These are phyloP conservation scores for Phylloporus arenicola DNA, from an alignment of 768 basidiomycete genomes.

Conservation along the genomic window DNA sequence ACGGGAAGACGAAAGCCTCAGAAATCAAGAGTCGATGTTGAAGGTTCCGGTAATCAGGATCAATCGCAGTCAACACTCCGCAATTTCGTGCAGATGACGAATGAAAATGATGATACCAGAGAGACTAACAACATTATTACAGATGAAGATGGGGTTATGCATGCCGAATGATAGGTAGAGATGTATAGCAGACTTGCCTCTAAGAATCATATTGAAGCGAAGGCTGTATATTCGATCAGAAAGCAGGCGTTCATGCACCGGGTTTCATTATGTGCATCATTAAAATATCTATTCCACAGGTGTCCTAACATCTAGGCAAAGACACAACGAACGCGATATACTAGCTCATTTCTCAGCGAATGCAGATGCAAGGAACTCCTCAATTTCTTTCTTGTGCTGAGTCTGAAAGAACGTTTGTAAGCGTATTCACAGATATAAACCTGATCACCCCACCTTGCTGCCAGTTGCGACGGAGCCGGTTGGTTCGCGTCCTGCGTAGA, in stretches of 20 bases:
- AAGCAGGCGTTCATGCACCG: too few species aligned
- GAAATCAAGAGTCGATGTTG: conserved; percentile 24
- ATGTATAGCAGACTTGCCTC: neutral
- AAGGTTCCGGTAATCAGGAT: conserved; percentile 14
- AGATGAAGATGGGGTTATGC: conserved; percentile 62
- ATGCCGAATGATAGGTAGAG: conserved; percentile 25
- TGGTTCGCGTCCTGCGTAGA: conserved; percentile 89
- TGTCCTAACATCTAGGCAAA: neutral
- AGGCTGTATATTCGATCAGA: too few species aligned
- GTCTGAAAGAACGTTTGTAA: conserved; percentile 33
- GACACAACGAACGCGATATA: neutral
- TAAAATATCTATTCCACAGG: conserved; percentile 6
- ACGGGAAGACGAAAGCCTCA: conserved; percentile 40
- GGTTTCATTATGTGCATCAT: neutral
- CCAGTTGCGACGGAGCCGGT: conserved; percentile 91
- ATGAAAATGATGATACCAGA: conserved; percentile 19
- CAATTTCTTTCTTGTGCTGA: conserved; percentile 90
- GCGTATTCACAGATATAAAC: neutral
- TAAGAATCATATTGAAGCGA: too few species aligned
- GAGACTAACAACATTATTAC: conserved; percentile 37
- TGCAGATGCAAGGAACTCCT: conserved; percentile 60
- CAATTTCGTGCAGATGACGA: conserved; percentile 39
- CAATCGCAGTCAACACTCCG: conserved; percentile 39
- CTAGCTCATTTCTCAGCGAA: conserved; percentile 36
- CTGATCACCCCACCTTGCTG: conserved; percentile 59